Conservation (phyloP, 2,329 filamentous ascomycete species). For the Tolypocladium paradoxum region DNA sequence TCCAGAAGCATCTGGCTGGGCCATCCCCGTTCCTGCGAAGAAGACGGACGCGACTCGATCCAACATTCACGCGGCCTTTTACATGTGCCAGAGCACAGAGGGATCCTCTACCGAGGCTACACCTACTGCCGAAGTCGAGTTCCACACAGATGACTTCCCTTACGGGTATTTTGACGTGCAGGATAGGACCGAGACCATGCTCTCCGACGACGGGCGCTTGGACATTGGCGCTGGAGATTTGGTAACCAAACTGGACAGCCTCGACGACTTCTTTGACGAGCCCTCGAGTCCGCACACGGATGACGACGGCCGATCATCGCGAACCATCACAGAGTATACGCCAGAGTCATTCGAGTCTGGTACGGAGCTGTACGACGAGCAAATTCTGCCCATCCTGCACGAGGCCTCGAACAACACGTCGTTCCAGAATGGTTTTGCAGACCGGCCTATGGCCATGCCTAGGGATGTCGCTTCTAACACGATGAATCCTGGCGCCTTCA, state of each 20-base stretch:
- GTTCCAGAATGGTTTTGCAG: slow-evolving; percentile 82
- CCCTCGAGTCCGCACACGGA: slow-evolving; percentile 45
- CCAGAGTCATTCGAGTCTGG: slow-evolving; percentile 60
- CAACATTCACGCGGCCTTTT: slow-evolving; percentile 94
- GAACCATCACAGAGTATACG: slow-evolving; percentile 54
- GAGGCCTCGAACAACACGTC: slow-evolving; percentile 71
- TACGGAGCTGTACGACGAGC: slow-evolving; percentile 82
- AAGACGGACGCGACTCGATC: slow-evolving; percentile 78
- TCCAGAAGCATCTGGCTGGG: slow-evolving; percentile 91
- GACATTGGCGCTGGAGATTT: slow-evolving; percentile 66
- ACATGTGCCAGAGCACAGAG: slow-evolving; percentile 70
- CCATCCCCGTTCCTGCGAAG: slow-evolving; percentile 82
- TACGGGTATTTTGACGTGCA: slow-evolving; percentile 65
- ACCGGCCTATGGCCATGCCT: slow-evolving; percentile 51
- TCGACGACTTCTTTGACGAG: slow-evolving; percentile 77
- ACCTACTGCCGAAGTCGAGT: slow-evolving; percentile 79
- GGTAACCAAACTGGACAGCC: slow-evolving; percentile 65
- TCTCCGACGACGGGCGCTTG: slow-evolving; percentile 69
- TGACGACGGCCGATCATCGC: slow-evolving; percentile 50
- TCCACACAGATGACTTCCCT: slow-evolving; percentile 80
- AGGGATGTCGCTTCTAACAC: slow-evolving; percentile 50
- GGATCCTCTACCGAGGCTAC: slow-evolving; percentile 47
- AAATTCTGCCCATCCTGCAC: slow-evolving; percentile 80
- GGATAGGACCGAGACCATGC: slow-evolving; percentile 81
- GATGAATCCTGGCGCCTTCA: slow-evolving; percentile 53